Percentiles rank a stretch among this genome's conserved stretches.
Evolutionary conservation across 1,139 yeast genomes (phyloP).

Genomic region (Candida sojae): DNA sequence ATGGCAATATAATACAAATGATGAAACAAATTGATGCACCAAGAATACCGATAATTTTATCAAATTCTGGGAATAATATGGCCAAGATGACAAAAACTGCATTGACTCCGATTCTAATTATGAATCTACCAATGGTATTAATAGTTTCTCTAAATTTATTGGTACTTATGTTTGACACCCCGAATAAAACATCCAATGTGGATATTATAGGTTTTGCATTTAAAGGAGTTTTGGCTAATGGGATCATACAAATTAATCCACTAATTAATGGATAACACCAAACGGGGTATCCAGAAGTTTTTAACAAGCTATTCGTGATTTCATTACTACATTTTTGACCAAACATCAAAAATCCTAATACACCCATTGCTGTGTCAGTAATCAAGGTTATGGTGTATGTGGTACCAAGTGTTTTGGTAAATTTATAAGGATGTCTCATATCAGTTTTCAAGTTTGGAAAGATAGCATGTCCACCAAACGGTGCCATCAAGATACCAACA

Average conservation of each 20-base stretch:
- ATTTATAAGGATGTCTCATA: slow-evolving; percentile 56
- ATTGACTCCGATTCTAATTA: slow-evolving; percentile 49
- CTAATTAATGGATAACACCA: slow-evolving; percentile 67
- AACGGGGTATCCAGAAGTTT: slow-evolving; percentile 71
- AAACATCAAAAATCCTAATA: slow-evolving; percentile 86
- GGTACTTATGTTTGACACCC: slow-evolving; percentile 17
- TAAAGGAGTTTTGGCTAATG: slow-evolving; percentile 85
- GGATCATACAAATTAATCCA: slow-evolving; percentile 74
- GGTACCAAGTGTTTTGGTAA: slow-evolving; percentile 34
- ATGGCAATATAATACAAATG: slow-evolving; percentile 57
- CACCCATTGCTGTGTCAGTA: slow-evolving; percentile 76
- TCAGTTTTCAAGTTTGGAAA: slow-evolving; percentile 61
- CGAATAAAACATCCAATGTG: slow-evolving; percentile 46
- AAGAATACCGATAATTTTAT: slow-evolving; percentile 54
- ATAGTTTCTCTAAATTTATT: slow-evolving; percentile 13
- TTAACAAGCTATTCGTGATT: slow-evolving; percentile 73
- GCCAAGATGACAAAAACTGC: slow-evolving; percentile 52
- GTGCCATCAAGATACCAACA: slow-evolving; percentile 60
- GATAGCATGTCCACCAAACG: slow-evolving; percentile 65
- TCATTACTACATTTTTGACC: slow-evolving; percentile 77
- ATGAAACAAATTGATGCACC: slow-evolving; percentile 61
- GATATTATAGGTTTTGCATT: slow-evolving; percentile 86
- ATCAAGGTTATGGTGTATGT: slow-evolving; percentile 66
- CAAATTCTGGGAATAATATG: slow-evolving; percentile 59
- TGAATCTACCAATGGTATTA: slow-evolving; percentile 18